Evolutionary conservation across 345 rosid genomes (phyloP).

Genomic region (Ceriops decandra): DNA sequence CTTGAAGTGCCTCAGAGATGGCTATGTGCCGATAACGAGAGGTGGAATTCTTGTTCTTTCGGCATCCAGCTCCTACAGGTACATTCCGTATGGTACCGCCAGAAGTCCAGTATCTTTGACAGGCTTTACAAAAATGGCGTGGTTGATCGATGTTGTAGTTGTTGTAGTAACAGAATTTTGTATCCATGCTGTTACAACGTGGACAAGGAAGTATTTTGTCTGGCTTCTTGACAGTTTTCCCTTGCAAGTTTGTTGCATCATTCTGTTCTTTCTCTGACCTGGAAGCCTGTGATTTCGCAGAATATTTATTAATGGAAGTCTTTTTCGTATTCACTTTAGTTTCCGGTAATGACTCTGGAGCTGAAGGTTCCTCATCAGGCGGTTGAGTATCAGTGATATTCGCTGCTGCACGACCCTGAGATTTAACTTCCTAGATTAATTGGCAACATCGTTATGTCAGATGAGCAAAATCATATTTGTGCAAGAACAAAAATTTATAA

Average conservation of each 20-base stretch:
- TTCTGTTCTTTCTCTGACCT: slow-evolving; percentile 38
- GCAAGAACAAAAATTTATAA: background rate
- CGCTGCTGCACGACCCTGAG: slow-evolving; percentile 36
- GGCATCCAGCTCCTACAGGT: slow-evolving; percentile 30
- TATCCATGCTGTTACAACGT: slow-evolving; percentile 32
- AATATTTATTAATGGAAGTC: slow-evolving; percentile 44
- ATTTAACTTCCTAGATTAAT: slow-evolving; percentile 14
- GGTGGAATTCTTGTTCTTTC: slow-evolving; percentile 25
- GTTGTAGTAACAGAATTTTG: slow-evolving; percentile 31
- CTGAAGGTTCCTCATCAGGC: slow-evolving; percentile 23
- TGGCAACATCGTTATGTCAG: background rate
- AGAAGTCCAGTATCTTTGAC: slow-evolving; percentile 34
- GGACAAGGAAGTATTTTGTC: slow-evolving; percentile 34
- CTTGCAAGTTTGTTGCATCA: slow-evolving; percentile 37
- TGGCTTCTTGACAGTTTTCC: slow-evolving; percentile 39
- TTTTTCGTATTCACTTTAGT: slow-evolving; percentile 36
- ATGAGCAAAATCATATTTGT: background rate
- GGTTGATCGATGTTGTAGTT: slow-evolving; percentile 30
- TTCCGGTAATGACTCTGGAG: slow-evolving; percentile 20
- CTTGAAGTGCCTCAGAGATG: slow-evolving; percentile 58
- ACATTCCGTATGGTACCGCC: slow-evolving; percentile 33
- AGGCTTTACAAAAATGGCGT: slow-evolving; percentile 32
- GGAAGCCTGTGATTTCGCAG: slow-evolving; percentile 31
- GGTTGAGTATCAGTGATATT: slow-evolving; percentile 16
- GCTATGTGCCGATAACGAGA: slow-evolving; percentile 25